Evolutionary conservation across 2,329 filamentous ascomycete genomes (phyloP), one percentile per base, ranked within the genome.

Genomic region (Pseudocercospora crystallina): DNA sequence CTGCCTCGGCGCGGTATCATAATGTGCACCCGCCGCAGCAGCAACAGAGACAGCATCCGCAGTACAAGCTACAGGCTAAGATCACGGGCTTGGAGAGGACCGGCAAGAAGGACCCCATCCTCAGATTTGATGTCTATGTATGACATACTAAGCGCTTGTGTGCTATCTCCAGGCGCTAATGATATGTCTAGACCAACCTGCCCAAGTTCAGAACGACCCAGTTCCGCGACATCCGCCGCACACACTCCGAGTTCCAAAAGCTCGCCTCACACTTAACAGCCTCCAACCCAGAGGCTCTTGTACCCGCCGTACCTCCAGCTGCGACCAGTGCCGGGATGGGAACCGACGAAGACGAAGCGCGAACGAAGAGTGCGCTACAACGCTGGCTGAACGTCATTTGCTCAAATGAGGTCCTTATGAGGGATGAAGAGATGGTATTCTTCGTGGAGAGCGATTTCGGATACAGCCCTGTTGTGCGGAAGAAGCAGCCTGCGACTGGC

Each of bases 391-490:
- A 95, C 70, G 88, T 89, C 52, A 87, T 99, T 14, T 95, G 94
- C 73, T 83, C 82, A 64, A 97, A 94, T 62, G 91, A 97, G 32
- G 85, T 95, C 1, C 81, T 99, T 7, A 95, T 96, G 78, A 84
- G 87, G 56, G 94, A 99, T 68, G 92, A 97, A 56, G 94, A 99
- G 73, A 92, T 97, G 84, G 84, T 96, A 5, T 85, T 97, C 53
- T 99, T 99, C 64, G 90, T 99, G n/a, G 94, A 99, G 73, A 96
- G 90, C 67, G 94, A 99, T 70, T 97, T 96, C 70, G 94, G 94
- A 35, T 99, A 99, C 72, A 96, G 90, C 65, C 94, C 94, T 1
- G 87, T 97, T 65, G 86, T 96, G 40, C 86, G 92, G 70, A 90
- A 90, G 80, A 96, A 95, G 77, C 94, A 99, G 71, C 94, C 94